Evolutionary conservation across 73 alveolate genomes (phyloP).

Genomic region (Paraurostyla sp.): DNA sequence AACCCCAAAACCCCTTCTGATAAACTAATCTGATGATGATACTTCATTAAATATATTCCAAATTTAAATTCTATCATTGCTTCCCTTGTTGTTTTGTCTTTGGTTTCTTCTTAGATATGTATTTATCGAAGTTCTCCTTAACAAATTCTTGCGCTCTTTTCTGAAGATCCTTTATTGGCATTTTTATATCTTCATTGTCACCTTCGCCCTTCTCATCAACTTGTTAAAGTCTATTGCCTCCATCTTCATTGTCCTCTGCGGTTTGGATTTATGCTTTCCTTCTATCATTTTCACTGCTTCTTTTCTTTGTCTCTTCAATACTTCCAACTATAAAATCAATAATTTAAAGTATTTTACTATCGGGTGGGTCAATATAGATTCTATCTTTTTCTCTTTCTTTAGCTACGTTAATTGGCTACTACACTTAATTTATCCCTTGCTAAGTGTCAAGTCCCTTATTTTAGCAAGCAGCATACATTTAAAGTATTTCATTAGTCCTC

Average conservation of each 20-base stretch:
- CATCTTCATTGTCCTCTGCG: conserved; percentile 15
- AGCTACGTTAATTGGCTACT: background rate
- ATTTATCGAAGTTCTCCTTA: conserved; percentile 3
- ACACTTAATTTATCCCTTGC: background rate
- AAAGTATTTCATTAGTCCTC: conserved; percentile 77
- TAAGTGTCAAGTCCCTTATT: conserved; percentile 15
- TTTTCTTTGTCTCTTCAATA: conserved; percentile 2
- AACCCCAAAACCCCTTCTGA: background rate
- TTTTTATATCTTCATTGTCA: background rate
- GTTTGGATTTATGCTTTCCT: background rate
- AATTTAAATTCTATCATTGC: no score
- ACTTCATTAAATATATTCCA: background rate
- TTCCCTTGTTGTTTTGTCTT: background rate
- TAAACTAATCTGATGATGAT: no score
- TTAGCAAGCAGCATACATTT: conserved; percentile 68
- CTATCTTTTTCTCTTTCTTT: conserved; percentile 52
- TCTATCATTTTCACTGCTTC: conserved; percentile 1
- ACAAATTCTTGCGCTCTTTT: conserved; percentile 27
- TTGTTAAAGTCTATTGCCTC: background rate
- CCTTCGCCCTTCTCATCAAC: conserved; percentile 33
- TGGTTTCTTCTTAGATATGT: conserved; percentile 18
- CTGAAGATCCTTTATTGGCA: background rate
- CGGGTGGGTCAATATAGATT: conserved; percentile 29
- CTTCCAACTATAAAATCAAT: conserved; percentile 16
- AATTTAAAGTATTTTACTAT: background rate